Percentiles rank a stretch among this genome's conserved stretches.
These are phyloP conservation scores for Cornus suecica DNA, from an alignment of 148 eudicot genomes.

Conservation along the genomic window DNA sequence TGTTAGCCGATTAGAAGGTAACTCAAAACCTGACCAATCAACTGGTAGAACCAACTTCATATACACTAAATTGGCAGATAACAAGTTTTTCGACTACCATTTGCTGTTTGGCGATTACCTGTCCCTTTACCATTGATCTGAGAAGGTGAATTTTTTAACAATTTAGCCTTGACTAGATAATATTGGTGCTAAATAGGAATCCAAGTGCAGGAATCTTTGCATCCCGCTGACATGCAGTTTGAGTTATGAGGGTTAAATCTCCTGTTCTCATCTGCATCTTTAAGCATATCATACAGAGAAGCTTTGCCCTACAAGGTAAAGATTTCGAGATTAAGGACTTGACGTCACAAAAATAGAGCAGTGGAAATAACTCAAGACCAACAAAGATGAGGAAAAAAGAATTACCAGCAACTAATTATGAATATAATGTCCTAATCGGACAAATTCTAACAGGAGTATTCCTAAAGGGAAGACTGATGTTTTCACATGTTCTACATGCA, in stretches of 20 bases:
- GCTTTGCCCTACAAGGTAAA: conserved; percentile 12
- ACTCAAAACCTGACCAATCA: neutral
- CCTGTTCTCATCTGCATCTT: neutral
- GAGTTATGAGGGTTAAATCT: neutral
- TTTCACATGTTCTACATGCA: neutral
- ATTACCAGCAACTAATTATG: neutral
- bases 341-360: conserved; percentile 4
- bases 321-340: neutral
- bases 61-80: conserved; percentile 9
- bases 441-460: neutral
- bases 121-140: neutral
- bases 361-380: neutral
- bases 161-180: neutral
- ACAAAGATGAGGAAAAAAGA: neutral
- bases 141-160: neutral
- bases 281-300: conserved; percentile 1
- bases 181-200: neutral
- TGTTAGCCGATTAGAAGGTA: neutral
- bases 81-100: neutral
- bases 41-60: conserved; percentile 6
- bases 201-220: neutral
- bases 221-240: neutral
- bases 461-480: neutral
- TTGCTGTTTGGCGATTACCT: conserved; percentile 7
- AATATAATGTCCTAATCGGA: neutral